These are phyloP conservation scores for Angomonas ambiguus DNA, from an alignment of 208 protist species.

Conservation along the genomic window DNA sequence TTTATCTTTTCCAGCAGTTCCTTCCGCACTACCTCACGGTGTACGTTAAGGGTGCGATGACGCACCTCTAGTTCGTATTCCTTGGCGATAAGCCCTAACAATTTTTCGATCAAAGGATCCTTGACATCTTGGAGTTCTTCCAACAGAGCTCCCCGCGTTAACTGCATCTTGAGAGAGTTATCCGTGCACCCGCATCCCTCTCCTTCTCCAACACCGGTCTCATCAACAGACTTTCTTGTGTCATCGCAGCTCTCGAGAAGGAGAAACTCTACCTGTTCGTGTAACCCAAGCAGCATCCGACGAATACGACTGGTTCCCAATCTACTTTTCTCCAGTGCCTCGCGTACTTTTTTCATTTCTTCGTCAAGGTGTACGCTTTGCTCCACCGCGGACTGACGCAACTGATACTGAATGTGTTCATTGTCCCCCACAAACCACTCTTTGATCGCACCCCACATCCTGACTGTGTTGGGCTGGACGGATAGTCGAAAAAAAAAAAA, in stretches of 20 bases:
- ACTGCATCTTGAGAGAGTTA: neutral
- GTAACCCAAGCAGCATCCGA: neutral
- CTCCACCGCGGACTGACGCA: neutral
- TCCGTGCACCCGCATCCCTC: neutral
- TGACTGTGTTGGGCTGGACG: neutral
- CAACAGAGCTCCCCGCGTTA: neutral
- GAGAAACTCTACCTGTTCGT: neutral
- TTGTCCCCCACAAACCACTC: neutral
- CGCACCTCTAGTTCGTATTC: neutral
- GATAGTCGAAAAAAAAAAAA: neutral
- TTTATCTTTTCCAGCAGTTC: neutral
- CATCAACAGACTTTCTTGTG: neutral
- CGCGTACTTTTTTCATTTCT: neutral
- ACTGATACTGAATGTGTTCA: slow-evolving; percentile 2
- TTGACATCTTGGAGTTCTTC: slow-evolving; percentile 1
- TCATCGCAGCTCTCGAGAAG: neutral
- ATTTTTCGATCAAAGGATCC: neutral
- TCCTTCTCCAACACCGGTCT: neutral
- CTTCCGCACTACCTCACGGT: neutral
- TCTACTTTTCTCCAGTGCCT: neutral
- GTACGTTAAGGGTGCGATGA: neutral
- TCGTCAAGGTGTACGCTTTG: neutral
- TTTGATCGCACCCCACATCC: neutral
- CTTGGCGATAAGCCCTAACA: neutral
- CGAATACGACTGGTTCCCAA: neutral